Evolutionary conservation across 2,329 filamentous ascomycete species (phyloP).

Genomic region (Cladosporium sp.): DNA sequence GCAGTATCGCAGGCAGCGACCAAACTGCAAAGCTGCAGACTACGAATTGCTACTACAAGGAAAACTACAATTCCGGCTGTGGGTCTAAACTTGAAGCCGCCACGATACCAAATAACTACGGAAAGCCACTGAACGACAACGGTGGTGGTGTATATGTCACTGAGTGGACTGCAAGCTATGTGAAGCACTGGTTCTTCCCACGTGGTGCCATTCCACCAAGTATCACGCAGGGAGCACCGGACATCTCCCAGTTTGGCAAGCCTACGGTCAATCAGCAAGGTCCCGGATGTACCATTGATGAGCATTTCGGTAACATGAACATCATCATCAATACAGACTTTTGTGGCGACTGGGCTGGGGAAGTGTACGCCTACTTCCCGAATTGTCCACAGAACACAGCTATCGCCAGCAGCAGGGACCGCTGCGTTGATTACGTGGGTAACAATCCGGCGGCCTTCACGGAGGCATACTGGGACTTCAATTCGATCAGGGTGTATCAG

Average conservation of each 20-base stretch:
- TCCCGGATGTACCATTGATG: constrained; percentile 39
- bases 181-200: constrained; percentile 42
- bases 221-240: constrained; percentile 53
- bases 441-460: constrained; percentile 37
- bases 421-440: constrained; percentile 39
- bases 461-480: constrained; percentile 46
- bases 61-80: constrained; percentile 37
- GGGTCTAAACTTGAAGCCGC: constrained; percentile 29
- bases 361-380: constrained; percentile 33
- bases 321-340: constrained; percentile 46
- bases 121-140: constrained; percentile 34
- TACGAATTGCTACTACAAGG: constrained; percentile 32
- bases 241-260: constrained; percentile 63
- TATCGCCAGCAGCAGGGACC: constrained; percentile 14
- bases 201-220: constrained; percentile 38
- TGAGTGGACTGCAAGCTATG: constrained; percentile 39
- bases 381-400: constrained; percentile 34
- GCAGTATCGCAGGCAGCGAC: constrained; percentile 35
- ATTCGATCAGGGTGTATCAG: constrained; percentile 45
- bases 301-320: constrained; percentile 41
- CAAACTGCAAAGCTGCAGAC: constrained; percentile 34
- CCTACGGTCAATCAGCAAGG: constrained; percentile 65
- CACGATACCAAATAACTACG: constrained; percentile 38
- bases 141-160: constrained; percentile 41
- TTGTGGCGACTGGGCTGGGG: constrained; percentile 43